Base-by-base conservation (phyloP, 2,329 filamentous ascomycete genomes). In the Diatrype stigma region DNA sequence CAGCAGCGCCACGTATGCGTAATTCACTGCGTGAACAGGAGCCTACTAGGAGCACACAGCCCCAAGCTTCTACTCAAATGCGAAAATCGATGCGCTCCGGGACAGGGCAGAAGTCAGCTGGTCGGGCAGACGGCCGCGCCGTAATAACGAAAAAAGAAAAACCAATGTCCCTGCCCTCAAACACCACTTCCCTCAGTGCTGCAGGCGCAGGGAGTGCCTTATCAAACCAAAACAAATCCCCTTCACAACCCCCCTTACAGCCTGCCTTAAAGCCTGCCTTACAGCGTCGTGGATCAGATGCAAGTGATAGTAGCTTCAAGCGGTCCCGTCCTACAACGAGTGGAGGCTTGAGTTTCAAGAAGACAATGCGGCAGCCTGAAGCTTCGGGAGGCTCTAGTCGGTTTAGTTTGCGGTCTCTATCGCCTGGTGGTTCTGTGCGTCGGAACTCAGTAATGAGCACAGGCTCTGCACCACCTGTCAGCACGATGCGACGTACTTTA, bases 291-390 rank as follows among this genome's bases (percentile, higher is more conserved):
- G 75, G 72, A 17, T 88, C 85, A 0, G 82, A 84, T 57, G 85
- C 80, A 26, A 90, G 86, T 61, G 85, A 89, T 42, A 96, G 89
- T 70, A 96, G 90, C 65, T 96, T 96, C 73, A 87, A 82, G 63
- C 85, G 89, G 26, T 70, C 74, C 42, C 79, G 80, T 54, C 71
- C 78, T 35, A 65, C 72, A 47, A 64, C 67, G 6, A 69, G 70
- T 38, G 69, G 75, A 42, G 76, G 76, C 0, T 79, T 83, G 48
- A 78, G 74, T 1, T 89, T 96, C 75, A 85, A 85, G 51, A 79
- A 76, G 47, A 90, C 88, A 2, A 89, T 96, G 88, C 80, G 91
- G 52, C 71, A 70, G 23, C 64, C 68, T 10, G 67, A 73, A 42
- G 64, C 71, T 23, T 68, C 69, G 2, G 65, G 67, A 42, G 70